These are phyloP conservation scores for Pueraria montana DNA, from an alignment of 306 rosid species.

Conservation along the genomic window DNA sequence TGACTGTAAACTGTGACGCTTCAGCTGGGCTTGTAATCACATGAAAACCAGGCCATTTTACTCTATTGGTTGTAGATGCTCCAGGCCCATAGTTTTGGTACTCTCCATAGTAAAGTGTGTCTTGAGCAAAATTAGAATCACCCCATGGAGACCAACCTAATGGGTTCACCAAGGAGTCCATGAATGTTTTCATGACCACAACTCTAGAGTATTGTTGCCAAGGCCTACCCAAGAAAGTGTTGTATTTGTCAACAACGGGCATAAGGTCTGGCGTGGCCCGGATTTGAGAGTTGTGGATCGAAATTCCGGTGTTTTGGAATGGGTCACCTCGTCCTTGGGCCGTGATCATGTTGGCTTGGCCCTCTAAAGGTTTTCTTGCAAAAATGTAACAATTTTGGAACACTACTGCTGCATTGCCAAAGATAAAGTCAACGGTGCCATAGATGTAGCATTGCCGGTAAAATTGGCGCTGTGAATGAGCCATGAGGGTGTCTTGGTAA, in stretches of 20 bases:
- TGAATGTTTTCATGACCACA: constrained; percentile 62
- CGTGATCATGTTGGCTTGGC: constrained; percentile 90
- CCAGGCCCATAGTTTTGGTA: constrained; percentile 76
- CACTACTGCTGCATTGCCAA: constrained; percentile 86
- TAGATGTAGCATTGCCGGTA: constrained; percentile 75
- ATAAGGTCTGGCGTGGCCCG: constrained; percentile 65
- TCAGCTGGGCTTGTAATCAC: constrained; percentile 57
- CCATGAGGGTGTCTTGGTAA: constrained; percentile 93
- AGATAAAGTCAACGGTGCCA: constrained; percentile 88
- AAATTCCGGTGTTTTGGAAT: constrained; percentile 69
- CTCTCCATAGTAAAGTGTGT: constrained; percentile 73
- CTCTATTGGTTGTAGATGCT: constrained; percentile 60
- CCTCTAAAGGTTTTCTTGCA: constrained; percentile 67
- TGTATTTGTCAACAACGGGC: constrained; percentile 54
- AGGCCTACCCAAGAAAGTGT: constrained; percentile 84
- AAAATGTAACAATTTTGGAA: constrained; percentile 74
- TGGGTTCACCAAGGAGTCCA: constrained; percentile 70
- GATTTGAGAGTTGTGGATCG: constrained; percentile 71
- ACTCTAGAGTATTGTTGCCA: constrained; percentile 82
- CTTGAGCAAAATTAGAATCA: constrained; percentile 52
- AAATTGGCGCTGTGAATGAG: constrained; percentile 88
- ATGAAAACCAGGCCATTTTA: constrained; percentile 79
- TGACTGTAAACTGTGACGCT: constrained; percentile 66
- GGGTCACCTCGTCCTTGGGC: constrained; percentile 94
- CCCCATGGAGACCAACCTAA: constrained; percentile 83